These are phyloP conservation scores for Lichtheimia ornata DNA, from an alignment of 371 early-diverging fungal genomes.

Conservation along the genomic window DNA sequence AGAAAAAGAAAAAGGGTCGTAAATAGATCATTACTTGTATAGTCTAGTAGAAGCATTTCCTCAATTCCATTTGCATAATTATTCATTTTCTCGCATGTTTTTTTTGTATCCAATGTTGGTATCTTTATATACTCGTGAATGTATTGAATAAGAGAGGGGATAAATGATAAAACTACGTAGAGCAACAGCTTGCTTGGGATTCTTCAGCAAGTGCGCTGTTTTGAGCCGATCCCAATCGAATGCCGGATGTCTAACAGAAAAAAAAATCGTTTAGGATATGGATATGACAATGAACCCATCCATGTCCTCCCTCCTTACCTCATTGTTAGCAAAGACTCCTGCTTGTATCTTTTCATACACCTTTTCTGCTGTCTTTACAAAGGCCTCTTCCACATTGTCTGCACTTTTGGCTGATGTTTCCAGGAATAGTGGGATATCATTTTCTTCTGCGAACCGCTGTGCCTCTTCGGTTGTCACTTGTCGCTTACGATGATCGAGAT, in stretches of 20 bases:
- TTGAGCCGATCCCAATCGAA: slow-evolving; percentile 48
- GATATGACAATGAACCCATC: not conserved
- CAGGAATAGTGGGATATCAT: slow-evolving; percentile 82
- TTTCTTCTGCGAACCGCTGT: slow-evolving; percentile 82
- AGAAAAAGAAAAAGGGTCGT: slow-evolving; percentile 48
- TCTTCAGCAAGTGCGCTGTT: slow-evolving; percentile 49
- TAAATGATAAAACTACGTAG: slow-evolving; percentile 1
- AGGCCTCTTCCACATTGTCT: slow-evolving; percentile 86
- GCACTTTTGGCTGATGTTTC: slow-evolving; percentile 96
- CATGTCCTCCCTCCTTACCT: slow-evolving; percentile 40
- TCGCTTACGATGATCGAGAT: slow-evolving; percentile 73
- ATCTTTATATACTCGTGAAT: too few relatives aligned
- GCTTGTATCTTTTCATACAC: slow-evolving; percentile 84
- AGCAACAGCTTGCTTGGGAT: slow-evolving; percentile 34
- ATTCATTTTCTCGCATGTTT: too few relatives aligned
- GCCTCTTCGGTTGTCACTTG: slow-evolving; percentile 89
- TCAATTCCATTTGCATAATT: too few relatives aligned
- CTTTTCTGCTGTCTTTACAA: slow-evolving; percentile 74
- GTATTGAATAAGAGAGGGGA: not conserved
- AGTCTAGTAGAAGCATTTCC: not conserved
- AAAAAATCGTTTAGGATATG: not conserved
- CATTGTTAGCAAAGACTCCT: slow-evolving; percentile 77
- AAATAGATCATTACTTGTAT: slow-evolving; percentile 2
- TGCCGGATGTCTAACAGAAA: slow-evolving; percentile 52
- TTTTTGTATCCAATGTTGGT: too few relatives aligned